Evolutionary conservation across 2,329 filamentous ascomycete genomes (phyloP), one percentile per base, ranked within the genome.

Genomic region (Monosporascus sp.): DNA sequence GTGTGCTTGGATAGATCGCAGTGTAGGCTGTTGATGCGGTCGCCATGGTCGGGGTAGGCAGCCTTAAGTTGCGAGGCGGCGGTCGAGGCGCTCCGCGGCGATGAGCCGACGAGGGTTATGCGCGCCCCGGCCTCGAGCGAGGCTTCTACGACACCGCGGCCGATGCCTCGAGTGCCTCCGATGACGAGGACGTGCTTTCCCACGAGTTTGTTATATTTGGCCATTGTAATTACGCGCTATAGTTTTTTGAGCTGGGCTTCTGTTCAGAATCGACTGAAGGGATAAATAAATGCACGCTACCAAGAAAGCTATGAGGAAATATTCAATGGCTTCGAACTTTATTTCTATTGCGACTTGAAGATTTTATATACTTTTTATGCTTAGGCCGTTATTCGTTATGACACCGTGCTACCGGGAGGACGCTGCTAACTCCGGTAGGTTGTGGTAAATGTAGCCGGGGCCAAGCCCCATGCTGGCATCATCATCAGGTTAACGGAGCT

Each of bases 141-240:
- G 0, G 57, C 62, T 18, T 66, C 62, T 9, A 61, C 64, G 2
- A 66, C 59, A 17, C 60, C 65, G 3, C 62, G 63, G 25, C 65
- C 65, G 51, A 67, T 66, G 15, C 64, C 65, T 20, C 49, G 57
- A 39, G 52, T 56, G 11, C 64, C 65, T 49, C 65, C 65, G 56
- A 67, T 64, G 24, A 67, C 61, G 60, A 66, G 57, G 41, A 67
- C 54, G 54, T 67, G 65, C 57, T 65, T 65, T 39, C 59, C 62
- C 5, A 58, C 62, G 50, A 67, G 63, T 44, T 67, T 67, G 61
- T 66, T 67, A 56, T 60, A 65, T 46, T 66, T 66, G 45, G 62
- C 57, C 64, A 66, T 67, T 50, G 38, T 48, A 50, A 36, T 7
- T 25, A 25, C 7, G 7, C 0, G 7, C 31, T 27, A 27, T 38